Base-by-base conservation (phyloP, 2,329 filamentous ascomycete genomes). In the Aureobasidium sp. region DNA sequence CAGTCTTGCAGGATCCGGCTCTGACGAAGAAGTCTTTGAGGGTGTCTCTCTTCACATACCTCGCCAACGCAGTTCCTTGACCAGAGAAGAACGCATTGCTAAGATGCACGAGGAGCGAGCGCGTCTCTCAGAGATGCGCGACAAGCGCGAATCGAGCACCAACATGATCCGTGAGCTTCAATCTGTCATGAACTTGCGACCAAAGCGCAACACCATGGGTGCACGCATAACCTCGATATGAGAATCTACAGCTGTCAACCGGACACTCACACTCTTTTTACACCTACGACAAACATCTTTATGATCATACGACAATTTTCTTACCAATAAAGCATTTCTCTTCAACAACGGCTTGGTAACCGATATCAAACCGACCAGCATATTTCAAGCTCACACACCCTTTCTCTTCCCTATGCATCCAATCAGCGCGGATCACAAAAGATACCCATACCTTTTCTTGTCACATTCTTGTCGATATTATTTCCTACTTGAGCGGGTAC, bases 121-220 rank as follows among this genome's bases (percentile, higher is more conserved):
- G 60, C 84, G 84, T 65, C 89, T 90, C 71, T 87, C 88, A 23
- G 80, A 85, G 44, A 79, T 86, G 44, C 84, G 86, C 61, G 89
- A 92, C 68, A 88, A 88, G 70, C 79, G 85, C 48, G 91, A 97
- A 65, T 88, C 90, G 12, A 95, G 86, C 66, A 89, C 87, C 47
- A 90, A 88, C 68, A 96, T 99, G 90, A 82, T 99, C 66, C 87
- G 88, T 66, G 94, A 99, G 76, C 80, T 99, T 63, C 91, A 97
- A 77, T 93, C 90, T 65, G 86, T 99, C 64, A 95, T 97, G 60
- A 72, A 70, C 36, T 60, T 73, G 36, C 63, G 70, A 34, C 69
- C 69, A 20, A 67, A 64, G 53, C 65, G 55, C 32, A 59, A 50
- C 17, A 26, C 52, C 26, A 34, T 51, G 6, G 53, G 41, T 23